Conservation (phyloP, 257 asterid species). For the Capsicum chinense region DNA sequence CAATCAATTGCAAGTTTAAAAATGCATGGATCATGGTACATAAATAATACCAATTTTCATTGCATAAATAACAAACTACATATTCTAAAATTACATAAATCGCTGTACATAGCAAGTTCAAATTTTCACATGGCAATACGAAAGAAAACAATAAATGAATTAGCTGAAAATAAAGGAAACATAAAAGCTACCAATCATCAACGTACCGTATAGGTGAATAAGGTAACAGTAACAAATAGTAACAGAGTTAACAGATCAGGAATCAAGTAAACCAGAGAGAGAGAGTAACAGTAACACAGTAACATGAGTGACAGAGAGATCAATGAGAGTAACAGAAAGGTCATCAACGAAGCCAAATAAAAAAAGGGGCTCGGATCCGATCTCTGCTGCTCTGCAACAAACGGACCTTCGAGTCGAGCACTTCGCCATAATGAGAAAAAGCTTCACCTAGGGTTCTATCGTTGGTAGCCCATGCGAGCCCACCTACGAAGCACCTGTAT, state of each 20-base stretch:
- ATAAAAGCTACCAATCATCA: conserved; percentile 32
- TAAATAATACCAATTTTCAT: neutral
- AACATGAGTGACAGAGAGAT: conserved; percentile 32
- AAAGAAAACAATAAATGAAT: too few species aligned
- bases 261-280: too few species aligned
- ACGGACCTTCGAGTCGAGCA: conserved; percentile 74
- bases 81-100: too few species aligned
- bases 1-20: conserved; percentile 24
- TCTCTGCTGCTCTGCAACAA: conserved; percentile 37
- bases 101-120: too few species aligned
- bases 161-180: neutral
- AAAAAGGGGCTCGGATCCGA: conserved; percentile 35
- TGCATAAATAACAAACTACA: neutral
- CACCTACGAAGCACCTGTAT: conserved; percentile 45
- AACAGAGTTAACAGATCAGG: conserved; percentile 3
- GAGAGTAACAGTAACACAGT: too few species aligned
- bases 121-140: too few species aligned
- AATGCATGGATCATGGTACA: neutral
- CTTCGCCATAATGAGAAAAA: conserved; percentile 59
- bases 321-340: conserved; percentile 36
- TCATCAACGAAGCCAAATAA: conserved; percentile 39
- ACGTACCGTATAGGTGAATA: conserved; percentile 44
- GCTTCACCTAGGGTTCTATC: conserved; percentile 55
- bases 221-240: conserved; percentile 23
- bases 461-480: conserved; percentile 69